phyloP scores from a whole-genome alignment of 768 basidiomycete species.

The Tylopilus plumbeoviolaceoides region DNA sequence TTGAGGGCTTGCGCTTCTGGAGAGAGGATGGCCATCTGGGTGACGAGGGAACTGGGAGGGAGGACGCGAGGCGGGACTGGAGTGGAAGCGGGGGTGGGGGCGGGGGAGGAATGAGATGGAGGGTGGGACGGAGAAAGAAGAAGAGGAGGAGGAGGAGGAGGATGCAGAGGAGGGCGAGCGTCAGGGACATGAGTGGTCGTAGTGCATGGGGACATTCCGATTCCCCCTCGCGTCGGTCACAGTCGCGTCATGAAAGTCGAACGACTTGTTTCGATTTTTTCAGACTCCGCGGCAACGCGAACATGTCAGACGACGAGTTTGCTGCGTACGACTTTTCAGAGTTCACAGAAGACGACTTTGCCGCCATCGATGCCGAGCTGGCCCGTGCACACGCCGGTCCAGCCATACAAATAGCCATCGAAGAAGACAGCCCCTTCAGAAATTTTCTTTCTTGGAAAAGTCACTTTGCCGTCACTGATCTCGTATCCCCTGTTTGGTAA shows the following conservation, averaged over 20 bases:
- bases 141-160: not conserved
- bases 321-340: slow-evolving; percentile 49
- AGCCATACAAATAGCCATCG: slow-evolving; percentile 30
- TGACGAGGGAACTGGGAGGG: no score
- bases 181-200: not conserved
- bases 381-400: slow-evolving; percentile 25
- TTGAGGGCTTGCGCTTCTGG: not conserved
- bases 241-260: slow-evolving; percentile 11
- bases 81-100: no score
- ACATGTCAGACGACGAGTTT: slow-evolving; percentile 34
- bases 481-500: slow-evolving; percentile 60
- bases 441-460: slow-evolving; percentile 42
- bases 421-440: slow-evolving; percentile 35
- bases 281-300: slow-evolving; percentile 10
- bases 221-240: not conserved
- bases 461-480: slow-evolving; percentile 57
- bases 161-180: slow-evolving; percentile 5
- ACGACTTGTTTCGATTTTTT: slow-evolving; percentile 19
- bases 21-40: slow-evolving; percentile 1
- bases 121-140: not conserved
- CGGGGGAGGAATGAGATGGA: not conserved
- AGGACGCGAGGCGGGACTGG: no score
- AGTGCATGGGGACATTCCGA: slow-evolving; percentile 3
- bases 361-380: slow-evolving; percentile 29
- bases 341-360: slow-evolving; percentile 57